Conservation (phyloP, 805 yeast genomes). For the Zygotorulaspora florentina region DNA sequence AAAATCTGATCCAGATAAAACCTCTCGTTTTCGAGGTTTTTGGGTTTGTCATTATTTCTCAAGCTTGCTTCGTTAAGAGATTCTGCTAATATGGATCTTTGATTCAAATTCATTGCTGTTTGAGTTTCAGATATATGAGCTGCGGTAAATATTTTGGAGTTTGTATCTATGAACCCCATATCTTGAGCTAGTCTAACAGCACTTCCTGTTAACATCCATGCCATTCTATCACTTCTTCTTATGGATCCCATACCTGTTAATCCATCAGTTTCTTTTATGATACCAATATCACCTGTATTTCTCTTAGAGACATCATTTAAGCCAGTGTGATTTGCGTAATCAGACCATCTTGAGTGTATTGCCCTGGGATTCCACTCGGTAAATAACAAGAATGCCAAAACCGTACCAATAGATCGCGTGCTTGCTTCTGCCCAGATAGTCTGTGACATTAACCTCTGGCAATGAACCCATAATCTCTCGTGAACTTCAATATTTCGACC, state of each 20-base stretch:
- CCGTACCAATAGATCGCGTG: conserved; percentile 81
- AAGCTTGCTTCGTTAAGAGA: conserved; percentile 64
- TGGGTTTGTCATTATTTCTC: conserved; percentile 31
- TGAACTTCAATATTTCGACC: conserved; percentile 59
- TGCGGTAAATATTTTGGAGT: conserved; percentile 72
- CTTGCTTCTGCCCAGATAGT: conserved; percentile 94
- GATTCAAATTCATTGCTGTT: conserved; percentile 75
- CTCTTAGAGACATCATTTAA: conserved; percentile 17
- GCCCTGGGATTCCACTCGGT: conserved; percentile 97
- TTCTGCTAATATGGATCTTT: conserved; percentile 72
- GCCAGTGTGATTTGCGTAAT: conserved; percentile 66
- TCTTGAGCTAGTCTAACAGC: conserved; percentile 85
- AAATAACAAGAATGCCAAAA: conserved; percentile 74
- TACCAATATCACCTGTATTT: conserved; percentile 12
- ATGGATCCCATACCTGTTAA: conserved; percentile 78
- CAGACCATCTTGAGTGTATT: conserved; percentile 82
- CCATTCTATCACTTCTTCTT: conserved; percentile 82
- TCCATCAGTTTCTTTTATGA: conserved; percentile 41
- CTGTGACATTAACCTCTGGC: conserved; percentile 74
- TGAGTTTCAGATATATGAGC: conserved; percentile 81
- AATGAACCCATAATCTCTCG: conserved; percentile 77
- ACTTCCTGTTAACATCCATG: conserved; percentile 90
- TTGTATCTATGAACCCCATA: conserved; percentile 71
- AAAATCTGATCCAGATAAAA: conserved; percentile 29
- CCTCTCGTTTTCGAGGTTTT: conserved; percentile 33